Evolutionary conservation across 169 alveolate genomes (phyloP).

Genomic region (Perkinsus olseni): DNA sequence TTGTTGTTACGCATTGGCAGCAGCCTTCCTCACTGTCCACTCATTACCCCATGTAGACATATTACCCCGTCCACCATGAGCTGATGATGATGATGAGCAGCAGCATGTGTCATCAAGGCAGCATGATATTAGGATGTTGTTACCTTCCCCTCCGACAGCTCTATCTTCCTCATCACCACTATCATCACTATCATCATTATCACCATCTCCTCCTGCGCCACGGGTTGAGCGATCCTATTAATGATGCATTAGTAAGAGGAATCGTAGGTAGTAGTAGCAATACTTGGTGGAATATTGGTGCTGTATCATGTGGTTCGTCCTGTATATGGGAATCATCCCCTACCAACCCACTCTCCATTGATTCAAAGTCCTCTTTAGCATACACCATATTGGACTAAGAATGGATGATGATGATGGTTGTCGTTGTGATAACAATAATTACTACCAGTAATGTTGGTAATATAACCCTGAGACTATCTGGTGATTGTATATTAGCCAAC

Average conservation of each 20-base stretch:
- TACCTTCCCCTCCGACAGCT: constrained; percentile 17
- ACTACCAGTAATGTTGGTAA: background rate
- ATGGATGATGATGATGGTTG: background rate
- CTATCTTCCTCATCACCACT: constrained; percentile 19
- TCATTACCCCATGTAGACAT: constrained; percentile 32
- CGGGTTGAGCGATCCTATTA: background rate
- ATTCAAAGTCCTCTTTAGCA: background rate
- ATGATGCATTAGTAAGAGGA: background rate
- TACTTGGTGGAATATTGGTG: background rate
- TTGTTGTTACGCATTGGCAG: constrained; percentile 19
- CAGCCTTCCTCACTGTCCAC: constrained; percentile 37
- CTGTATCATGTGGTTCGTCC: background rate
- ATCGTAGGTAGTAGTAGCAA: background rate
- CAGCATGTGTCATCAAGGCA: no score
- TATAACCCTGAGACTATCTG: background rate
- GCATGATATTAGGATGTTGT: background rate
- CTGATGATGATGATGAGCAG: no score
- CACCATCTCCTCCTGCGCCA: constrained; percentile 11
- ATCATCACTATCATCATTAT: constrained; percentile 4
- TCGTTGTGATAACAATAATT: background rate
- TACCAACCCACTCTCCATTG: background rate
- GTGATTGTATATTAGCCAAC: background rate
- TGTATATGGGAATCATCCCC: background rate
- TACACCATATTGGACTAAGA: background rate
- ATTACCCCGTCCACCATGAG: no score